These are phyloP conservation scores for Podospora conica DNA, from an alignment of 495 filamentous ascomycete species.

Conservation along the genomic window DNA sequence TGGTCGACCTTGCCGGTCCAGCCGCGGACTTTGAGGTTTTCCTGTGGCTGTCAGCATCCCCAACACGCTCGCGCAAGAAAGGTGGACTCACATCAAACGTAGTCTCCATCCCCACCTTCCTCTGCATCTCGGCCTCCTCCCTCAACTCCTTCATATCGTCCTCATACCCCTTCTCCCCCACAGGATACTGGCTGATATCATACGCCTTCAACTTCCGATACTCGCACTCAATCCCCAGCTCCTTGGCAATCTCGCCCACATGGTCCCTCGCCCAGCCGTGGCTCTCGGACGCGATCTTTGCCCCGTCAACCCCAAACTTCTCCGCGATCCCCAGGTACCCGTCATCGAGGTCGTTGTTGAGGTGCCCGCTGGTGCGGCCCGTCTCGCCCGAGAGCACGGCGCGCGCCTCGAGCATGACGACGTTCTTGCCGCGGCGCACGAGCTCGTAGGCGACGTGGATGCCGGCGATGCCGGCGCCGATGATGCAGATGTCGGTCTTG, in stretches of 20 bases:
- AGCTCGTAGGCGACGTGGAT: constrained; percentile 51
- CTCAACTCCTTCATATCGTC: constrained; percentile 32
- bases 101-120: constrained; percentile 37
- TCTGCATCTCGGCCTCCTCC: constrained; percentile 39
- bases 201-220: constrained; percentile 45
- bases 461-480: constrained; percentile 53
- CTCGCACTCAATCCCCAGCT: constrained; percentile 51
- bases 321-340: constrained; percentile 43
- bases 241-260: constrained; percentile 41
- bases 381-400: constrained; percentile 49
- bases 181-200: constrained; percentile 33
- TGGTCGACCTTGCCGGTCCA: constrained; percentile 46
- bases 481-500: constrained; percentile 44
- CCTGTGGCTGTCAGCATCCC: constrained; percentile 11
- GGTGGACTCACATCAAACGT: constrained; percentile 35
- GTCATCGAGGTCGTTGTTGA: constrained; percentile 49
- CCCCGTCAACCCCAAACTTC: constrained; percentile 46
- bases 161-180: constrained; percentile 32
- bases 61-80: neutral
- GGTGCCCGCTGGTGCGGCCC: constrained; percentile 49
- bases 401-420: constrained; percentile 50
- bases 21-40: constrained; percentile 34
- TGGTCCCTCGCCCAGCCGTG: constrained; percentile 49
- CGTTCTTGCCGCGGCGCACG: constrained; percentile 40
- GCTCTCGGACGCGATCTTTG: constrained; percentile 45